phyloP scores from a whole-genome alignment of 352 stramenopile species.

The Phytophthora crassamura region DNA sequence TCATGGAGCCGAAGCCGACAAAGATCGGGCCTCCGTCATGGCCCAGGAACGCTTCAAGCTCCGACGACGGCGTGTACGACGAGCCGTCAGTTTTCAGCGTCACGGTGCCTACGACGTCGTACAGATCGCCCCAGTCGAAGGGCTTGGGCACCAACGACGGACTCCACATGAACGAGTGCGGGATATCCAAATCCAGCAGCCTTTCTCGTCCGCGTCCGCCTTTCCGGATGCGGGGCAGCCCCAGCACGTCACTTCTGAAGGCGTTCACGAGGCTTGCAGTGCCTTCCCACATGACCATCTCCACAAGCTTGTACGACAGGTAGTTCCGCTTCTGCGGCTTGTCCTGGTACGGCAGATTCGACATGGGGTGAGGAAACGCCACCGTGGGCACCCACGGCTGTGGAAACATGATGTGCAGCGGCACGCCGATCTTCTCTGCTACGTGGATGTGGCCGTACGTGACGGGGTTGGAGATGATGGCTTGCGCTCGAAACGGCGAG shows the following conservation, averaged over 20 bases:
- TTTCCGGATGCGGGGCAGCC: constrained; percentile 57
- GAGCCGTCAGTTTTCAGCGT: constrained; percentile 37
- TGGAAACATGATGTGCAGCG: constrained; percentile 94
- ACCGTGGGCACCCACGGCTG: constrained; percentile 88
- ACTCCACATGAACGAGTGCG: constrained; percentile 90
- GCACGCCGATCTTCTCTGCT: constrained; percentile 89
- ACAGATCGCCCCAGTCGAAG: constrained; percentile 86
- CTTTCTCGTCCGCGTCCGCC: constrained; percentile 54
- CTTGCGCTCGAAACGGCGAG: constrained; percentile 80
- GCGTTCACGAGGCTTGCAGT: constrained; percentile 72
- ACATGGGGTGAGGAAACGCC: constrained; percentile 90
- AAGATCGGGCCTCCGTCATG: constrained; percentile 81
- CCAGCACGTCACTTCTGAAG: constrained; percentile 66
- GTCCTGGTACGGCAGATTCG: constrained; percentile 76
- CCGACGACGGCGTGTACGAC: constrained; percentile 47
- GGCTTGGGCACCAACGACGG: constrained; percentile 85
- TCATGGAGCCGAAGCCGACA: constrained; percentile 94
- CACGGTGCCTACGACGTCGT: constrained; percentile 89
- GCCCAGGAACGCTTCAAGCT: constrained; percentile 65
- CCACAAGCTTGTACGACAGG: constrained; percentile 86
- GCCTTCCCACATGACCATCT: constrained; percentile 75
- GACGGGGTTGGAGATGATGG: constrained; percentile 94
- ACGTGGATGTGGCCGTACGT: constrained; percentile 93
- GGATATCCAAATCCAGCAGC: constrained; percentile 71
- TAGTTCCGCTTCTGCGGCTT: constrained; percentile 64